Evolutionary conservation across 2,329 filamentous ascomycete genomes (phyloP).

Genomic region (Hymenoscyphus fraxineus): DNA sequence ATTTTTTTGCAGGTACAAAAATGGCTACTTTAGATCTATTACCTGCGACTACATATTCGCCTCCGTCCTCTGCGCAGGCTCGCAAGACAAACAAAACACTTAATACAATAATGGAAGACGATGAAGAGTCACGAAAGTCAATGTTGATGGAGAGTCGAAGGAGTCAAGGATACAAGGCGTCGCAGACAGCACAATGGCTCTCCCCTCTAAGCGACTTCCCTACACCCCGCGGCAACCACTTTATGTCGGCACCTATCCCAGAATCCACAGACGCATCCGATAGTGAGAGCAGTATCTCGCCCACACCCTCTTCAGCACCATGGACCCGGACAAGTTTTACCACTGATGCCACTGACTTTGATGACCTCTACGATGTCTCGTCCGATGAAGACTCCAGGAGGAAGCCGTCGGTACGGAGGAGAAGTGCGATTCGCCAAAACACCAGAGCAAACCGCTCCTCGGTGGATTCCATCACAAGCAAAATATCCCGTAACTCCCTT

Average conservation of each 20-base stretch:
- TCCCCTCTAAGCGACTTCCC: constrained; percentile 57
- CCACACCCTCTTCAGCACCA: constrained; percentile 52
- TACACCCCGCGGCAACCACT: constrained; percentile 64
- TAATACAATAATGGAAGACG: constrained; percentile 64
- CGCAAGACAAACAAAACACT: constrained; percentile 47
- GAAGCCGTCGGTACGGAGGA: constrained; percentile 38
- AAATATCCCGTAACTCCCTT: constrained; percentile 35
- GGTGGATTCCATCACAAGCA: constrained; percentile 23
- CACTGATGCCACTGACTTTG: constrained; percentile 70
- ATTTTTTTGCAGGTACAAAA: constrained; percentile 23
- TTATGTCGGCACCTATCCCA: constrained; percentile 59
- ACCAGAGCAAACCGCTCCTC: constrained; percentile 29
- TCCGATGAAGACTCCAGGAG: constrained; percentile 65
- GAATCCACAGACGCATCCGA: constrained; percentile 56
- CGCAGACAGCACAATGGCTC: constrained; percentile 36
- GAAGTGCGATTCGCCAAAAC: constrained; percentile 31
- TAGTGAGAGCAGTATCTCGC: constrained; percentile 44
- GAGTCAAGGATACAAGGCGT: constrained; percentile 37
- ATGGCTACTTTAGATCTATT: constrained; percentile 40
- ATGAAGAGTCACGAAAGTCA: constrained; percentile 34
- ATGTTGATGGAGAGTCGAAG: constrained; percentile 31
- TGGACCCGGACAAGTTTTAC: constrained; percentile 61
- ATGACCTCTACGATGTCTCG: constrained; percentile 80
- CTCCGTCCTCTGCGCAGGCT: constrained; percentile 51
- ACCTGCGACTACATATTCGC: constrained; percentile 47